These are phyloP conservation scores for Vickermania ingenoplastis DNA, from an alignment of 208 protist genomes.

Conservation along the genomic window DNA sequence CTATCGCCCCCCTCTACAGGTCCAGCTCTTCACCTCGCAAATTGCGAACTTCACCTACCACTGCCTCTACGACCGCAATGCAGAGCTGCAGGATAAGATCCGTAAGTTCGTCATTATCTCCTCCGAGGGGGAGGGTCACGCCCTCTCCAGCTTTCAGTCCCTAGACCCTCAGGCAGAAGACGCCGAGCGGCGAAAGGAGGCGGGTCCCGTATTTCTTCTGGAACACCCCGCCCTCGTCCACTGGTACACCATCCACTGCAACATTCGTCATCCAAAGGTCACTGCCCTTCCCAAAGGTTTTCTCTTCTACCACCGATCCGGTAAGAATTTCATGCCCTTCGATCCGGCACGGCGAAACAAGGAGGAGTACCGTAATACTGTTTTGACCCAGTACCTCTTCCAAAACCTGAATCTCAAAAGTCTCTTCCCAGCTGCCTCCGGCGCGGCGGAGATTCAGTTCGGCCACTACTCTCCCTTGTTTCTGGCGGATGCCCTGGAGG, in stretches of 20 bases:
- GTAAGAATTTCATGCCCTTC: neutral
- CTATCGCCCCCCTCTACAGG: neutral
- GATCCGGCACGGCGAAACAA: neutral
- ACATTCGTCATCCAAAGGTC: neutral
- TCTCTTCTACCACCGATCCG: neutral
- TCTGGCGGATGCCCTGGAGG: neutral
- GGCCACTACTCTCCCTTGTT: neutral
- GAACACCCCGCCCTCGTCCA: neutral
- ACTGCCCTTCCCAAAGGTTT: neutral
- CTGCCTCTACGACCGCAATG: neutral
- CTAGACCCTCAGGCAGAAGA: neutral
- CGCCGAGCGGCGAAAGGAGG: neutral
- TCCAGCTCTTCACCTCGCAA: neutral
- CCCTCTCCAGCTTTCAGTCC: neutral
- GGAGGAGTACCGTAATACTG: neutral
- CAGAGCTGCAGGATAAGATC: neutral
- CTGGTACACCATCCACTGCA: neutral
- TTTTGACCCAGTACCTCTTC: neutral
- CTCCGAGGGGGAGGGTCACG: neutral
- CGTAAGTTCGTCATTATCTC: neutral
- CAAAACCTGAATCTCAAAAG: neutral
- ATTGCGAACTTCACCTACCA: neutral
- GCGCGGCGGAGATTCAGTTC: neutral
- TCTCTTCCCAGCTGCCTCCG: neutral
- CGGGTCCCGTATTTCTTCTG: neutral